Conservation (phyloP, 1,284 basidiomycete species). For the Amylostereum areolatum region DNA sequence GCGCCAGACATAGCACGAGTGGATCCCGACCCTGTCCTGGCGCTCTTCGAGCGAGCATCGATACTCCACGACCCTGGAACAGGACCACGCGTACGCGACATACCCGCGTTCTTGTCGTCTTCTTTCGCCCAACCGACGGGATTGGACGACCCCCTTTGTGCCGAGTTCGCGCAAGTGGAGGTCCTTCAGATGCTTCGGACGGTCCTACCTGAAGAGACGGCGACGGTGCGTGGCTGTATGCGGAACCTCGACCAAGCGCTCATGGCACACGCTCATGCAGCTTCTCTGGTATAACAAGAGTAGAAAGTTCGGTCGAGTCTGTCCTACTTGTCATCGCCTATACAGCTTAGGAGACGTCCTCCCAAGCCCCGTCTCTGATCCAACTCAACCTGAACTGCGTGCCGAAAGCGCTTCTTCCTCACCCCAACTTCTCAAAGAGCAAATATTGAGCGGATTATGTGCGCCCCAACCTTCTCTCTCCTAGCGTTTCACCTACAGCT, state of each 20-base stretch:
- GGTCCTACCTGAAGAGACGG: conserved; percentile 63
- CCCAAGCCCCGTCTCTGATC: conserved; percentile 37
- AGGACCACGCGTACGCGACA: conserved; percentile 65
- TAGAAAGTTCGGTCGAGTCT: conserved; percentile 57
- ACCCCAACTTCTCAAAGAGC: conserved; percentile 50
- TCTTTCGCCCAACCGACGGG: conserved; percentile 62
- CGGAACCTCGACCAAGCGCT: neutral
- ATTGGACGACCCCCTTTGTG: conserved; percentile 54
- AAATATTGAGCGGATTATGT: conserved; percentile 73
- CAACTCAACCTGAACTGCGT: conserved; percentile 17
- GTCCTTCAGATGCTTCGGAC: conserved; percentile 65
- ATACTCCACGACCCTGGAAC: conserved; percentile 72
- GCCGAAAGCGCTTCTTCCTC: conserved; percentile 23
- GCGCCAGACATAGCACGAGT: conserved; percentile 1
- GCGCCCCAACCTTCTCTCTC: conserved; percentile 21
- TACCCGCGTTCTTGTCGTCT: conserved; percentile 51
- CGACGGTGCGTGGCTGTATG: conserved; percentile 41
- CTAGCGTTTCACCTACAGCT: neutral
- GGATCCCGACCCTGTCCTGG: conserved; percentile 13
- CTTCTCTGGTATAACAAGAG: conserved; percentile 84
- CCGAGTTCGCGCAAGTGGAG: conserved; percentile 68
- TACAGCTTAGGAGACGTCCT: conserved; percentile 63
- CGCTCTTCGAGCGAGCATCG: conserved; percentile 30
- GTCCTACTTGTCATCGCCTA: conserved; percentile 67
- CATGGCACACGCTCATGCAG: conserved; percentile 26